Conservation (phyloP, 192 early-diverging fungal genomes). For the Fimicolochytrium jonesii region DNA sequence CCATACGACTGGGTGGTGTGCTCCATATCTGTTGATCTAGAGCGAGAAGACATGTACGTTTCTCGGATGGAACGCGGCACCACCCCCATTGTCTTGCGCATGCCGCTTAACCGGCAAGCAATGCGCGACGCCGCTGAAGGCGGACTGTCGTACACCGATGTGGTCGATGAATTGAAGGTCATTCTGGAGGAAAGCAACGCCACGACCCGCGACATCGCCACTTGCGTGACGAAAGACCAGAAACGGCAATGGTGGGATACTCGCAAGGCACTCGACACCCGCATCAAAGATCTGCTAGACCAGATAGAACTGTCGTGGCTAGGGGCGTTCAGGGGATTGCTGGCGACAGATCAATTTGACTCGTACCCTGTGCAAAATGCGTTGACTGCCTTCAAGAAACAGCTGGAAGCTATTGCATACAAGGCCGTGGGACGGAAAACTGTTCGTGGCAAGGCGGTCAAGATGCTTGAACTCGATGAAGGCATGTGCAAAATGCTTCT, state of each 20-base stretch:
- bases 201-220: conserved; percentile 48
- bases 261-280: conserved; percentile 66
- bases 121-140: conserved; percentile 36
- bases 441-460: conserved; percentile 7
- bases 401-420: conserved; percentile 44
- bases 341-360: conserved; percentile 23
- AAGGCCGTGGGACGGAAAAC: conserved; percentile 36
- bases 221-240: conserved; percentile 42
- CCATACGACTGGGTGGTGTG: conserved; percentile 74
- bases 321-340: conserved; percentile 67
- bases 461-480: conserved; percentile 51
- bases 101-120: conserved; percentile 66
- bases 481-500: conserved; percentile 54
- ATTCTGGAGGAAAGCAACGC: conserved; percentile 68
- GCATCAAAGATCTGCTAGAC: conserved; percentile 57
- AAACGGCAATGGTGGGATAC: conserved; percentile 80
- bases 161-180: conserved; percentile 55
- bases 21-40: conserved; percentile 69
- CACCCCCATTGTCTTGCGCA: conserved; percentile 57
- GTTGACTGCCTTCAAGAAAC: conserved; percentile 39
- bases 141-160: conserved; percentile 45
- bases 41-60: conserved; percentile 65
- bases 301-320: conserved; percentile 80
- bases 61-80: conserved; percentile 37
- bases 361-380: background rate